phyloP scores from a whole-genome alignment of 257 asterid species.

The Solanum phureja region DNA sequence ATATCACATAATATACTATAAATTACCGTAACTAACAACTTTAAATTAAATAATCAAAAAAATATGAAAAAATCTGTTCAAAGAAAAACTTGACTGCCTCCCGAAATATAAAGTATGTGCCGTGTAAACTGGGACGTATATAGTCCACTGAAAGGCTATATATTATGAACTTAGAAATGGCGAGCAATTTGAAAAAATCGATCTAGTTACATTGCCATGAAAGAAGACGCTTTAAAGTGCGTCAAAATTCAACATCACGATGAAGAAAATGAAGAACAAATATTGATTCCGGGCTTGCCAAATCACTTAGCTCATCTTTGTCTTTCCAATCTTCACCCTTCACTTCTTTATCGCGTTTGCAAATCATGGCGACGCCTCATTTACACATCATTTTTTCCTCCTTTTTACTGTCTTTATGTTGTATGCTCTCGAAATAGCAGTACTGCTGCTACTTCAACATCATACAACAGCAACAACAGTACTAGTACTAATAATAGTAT shows the following conservation, averaged over 20 bases:
- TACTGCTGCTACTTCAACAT: not conserved
- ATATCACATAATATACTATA: too few species aligned
- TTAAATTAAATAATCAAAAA: too few species aligned
- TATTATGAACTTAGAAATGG: not conserved
- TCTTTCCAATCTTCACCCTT: slow-evolving; percentile 39
- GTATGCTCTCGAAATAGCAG: slow-evolving; percentile 15
- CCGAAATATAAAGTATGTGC: not conserved
- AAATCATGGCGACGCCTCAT: slow-evolving; percentile 60
- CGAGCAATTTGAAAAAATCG: not conserved
- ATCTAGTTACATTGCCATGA: not conserved
- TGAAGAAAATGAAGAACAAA: not conserved
- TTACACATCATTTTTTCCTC: slow-evolving; percentile 52
- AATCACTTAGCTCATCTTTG: slow-evolving; percentile 52
- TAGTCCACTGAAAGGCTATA: not conserved
- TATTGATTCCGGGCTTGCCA: slow-evolving; percentile 55
- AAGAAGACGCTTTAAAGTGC: not conserved
- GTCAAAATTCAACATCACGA: not conserved
- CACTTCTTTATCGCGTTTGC: slow-evolving; percentile 40
- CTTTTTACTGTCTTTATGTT: slow-evolving; percentile 41
- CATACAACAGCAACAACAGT: not conserved
- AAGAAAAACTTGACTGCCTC: not conserved
- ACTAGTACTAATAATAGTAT: not conserved
- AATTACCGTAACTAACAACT: too few species aligned
- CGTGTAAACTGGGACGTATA: not conserved
- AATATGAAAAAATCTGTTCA: too few species aligned